A percentile compares a stretch with the other conserved stretches of the same genome.
phyloP scores from a whole-genome alignment of 768 basidiomycete genomes.

The Suillus sp. region DNA sequence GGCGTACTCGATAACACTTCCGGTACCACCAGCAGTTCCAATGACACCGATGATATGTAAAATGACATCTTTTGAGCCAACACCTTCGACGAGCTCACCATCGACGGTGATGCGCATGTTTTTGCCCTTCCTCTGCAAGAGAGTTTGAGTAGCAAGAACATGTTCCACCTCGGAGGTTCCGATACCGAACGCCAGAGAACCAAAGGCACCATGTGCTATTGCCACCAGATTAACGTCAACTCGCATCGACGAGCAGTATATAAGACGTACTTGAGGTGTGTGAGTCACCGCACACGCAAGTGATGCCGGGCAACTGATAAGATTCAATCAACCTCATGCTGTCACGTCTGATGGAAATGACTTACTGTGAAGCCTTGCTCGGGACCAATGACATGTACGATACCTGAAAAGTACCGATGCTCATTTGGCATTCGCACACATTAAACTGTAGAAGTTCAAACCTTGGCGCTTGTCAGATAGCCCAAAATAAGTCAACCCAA shows the following conservation, averaged over 20 bases:
- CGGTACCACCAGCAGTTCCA: slow-evolving; percentile 92
- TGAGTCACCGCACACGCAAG: slow-evolving; percentile 90
- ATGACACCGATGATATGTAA: slow-evolving; percentile 89
- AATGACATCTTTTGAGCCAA: slow-evolving; percentile 88
- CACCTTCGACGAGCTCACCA: slow-evolving; percentile 77
- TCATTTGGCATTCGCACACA: background rate
- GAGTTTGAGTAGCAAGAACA: slow-evolving; percentile 89
- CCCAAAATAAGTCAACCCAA: slow-evolving; percentile 90
- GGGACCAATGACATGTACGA: slow-evolving; percentile 89
- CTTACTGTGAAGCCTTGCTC: slow-evolving; percentile 89
- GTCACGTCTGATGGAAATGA: slow-evolving; percentile 7
- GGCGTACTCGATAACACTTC: slow-evolving; percentile 89
- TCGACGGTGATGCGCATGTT: slow-evolving; percentile 93
- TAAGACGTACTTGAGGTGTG: slow-evolving; percentile 80
- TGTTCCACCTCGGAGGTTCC: slow-evolving; percentile 95
- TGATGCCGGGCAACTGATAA: slow-evolving; percentile 68
- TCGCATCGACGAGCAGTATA: slow-evolving; percentile 1
- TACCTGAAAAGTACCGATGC: slow-evolving; percentile 47
- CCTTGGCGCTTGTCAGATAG: slow-evolving; percentile 89
- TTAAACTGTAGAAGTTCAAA: slow-evolving; percentile 26
- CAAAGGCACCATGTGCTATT: slow-evolving; percentile 88
- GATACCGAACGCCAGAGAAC: slow-evolving; percentile 90
- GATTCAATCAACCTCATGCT: slow-evolving; percentile 2
- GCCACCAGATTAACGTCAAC: slow-evolving; percentile 9
- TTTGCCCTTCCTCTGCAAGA: slow-evolving; percentile 84